A percentile compares a stretch with the other conserved stretches of the same genome.
Evolutionary conservation across 2,329 filamentous ascomycete genomes (phyloP).

Genomic region (Trichoderma sp.): DNA sequence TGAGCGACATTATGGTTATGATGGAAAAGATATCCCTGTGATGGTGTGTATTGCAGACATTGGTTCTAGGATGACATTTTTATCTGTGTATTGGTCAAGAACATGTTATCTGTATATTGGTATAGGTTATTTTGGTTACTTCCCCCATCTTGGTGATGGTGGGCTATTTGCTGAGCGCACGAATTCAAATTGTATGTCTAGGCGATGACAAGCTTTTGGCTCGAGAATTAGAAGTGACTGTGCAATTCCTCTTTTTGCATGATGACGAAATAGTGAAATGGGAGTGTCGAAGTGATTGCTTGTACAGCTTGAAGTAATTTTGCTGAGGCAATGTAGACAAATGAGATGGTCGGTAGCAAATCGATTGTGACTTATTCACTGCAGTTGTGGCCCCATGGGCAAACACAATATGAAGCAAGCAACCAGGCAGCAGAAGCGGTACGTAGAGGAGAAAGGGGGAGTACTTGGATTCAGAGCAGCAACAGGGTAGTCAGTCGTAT

Average conservation of each 20-base stretch:
- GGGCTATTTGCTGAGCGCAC: not conserved
- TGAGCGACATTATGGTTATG: conserved; percentile 16
- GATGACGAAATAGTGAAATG: not conserved
- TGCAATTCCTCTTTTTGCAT: not conserved
- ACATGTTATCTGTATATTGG: not conserved
- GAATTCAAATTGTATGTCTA: not conserved
- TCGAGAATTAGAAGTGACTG: not conserved
- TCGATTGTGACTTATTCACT: not conserved
- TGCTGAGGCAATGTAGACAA: not conserved
- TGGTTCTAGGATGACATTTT: conserved; percentile 1
- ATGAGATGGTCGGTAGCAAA: not conserved
- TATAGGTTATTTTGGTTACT: not conserved
- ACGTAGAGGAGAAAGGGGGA: not conserved
- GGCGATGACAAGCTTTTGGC: not conserved
- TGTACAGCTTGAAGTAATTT: not conserved
- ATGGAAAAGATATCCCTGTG: conserved; percentile 16
- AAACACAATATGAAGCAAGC: not conserved
- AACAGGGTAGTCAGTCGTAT: not conserved
- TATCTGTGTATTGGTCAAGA: not conserved
- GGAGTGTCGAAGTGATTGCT: not conserved
- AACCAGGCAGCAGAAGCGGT: not conserved
- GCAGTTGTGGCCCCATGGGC: not conserved
- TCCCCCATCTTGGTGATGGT: not conserved
- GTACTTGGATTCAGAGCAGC: not conserved
- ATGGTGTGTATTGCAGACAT: conserved; percentile 5